These are phyloP conservation scores for Boletus reticulatus DNA, from an alignment of 768 basidiomycete species.

Conservation along the genomic window DNA sequence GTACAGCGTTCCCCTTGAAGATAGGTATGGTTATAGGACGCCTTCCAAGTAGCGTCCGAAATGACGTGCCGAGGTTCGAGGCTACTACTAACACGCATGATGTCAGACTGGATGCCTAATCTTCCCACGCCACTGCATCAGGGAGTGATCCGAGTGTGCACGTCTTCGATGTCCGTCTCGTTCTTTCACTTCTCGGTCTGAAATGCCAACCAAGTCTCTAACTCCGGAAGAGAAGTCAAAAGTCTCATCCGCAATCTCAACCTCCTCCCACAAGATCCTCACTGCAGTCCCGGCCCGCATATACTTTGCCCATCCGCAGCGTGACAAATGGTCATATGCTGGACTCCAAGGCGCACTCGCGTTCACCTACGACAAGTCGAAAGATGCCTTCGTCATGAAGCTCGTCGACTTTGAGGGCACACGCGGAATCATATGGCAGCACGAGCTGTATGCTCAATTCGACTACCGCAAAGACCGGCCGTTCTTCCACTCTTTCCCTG, in stretches of 20 bases:
- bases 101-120: no score
- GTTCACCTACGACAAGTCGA: conserved; percentile 59
- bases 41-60: conserved; percentile 49
- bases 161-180: no score
- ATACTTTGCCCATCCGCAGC: conserved; percentile 85
- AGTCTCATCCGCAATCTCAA: conserved; percentile 62
- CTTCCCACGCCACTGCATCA: conserved; percentile 12
- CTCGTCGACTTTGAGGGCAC: conserved; percentile 85
- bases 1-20: conserved; percentile 42
- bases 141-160: background rate
- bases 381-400: conserved; percentile 60
- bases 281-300: conserved; percentile 82
- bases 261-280: conserved; percentile 66
- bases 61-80: conserved; percentile 44
- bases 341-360: conserved; percentile 87
- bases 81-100: no score
- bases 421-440: conserved; percentile 88
- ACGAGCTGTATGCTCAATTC: conserved; percentile 83
- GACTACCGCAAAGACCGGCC: conserved; percentile 81
- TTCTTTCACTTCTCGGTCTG: background rate
- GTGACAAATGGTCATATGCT: conserved; percentile 77
- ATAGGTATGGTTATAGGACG: conserved; percentile 41
- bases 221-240: conserved; percentile 73
- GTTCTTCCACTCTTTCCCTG: conserved; percentile 90
- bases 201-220: conserved; percentile 75